Percentiles rank a stretch among this genome's conserved stretches.
These are phyloP conservation scores for Saccharum spontaneum DNA, from an alignment of 176 grass and related monocot species.

Conservation along the genomic window DNA sequence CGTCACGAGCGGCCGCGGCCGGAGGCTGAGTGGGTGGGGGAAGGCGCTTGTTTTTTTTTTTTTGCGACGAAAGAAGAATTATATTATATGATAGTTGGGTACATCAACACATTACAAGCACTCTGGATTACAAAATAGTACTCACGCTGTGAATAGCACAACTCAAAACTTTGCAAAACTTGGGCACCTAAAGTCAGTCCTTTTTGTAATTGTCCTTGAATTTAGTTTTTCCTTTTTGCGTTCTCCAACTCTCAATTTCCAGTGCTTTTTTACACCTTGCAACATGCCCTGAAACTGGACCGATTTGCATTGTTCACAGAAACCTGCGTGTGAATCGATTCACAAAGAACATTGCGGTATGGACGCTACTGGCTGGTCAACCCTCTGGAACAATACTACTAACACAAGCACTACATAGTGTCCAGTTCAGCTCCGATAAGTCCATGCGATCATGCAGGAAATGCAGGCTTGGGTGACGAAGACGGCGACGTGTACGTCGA, in stretches of 20 bases:
- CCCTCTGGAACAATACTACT: neutral
- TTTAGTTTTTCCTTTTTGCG: neutral
- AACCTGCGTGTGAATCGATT: neutral
- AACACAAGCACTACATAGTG: no score
- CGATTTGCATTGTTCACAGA: neutral
- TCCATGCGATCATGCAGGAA: neutral
- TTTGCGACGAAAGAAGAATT: no score
- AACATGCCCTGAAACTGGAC: neutral
- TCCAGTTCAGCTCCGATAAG: no score
- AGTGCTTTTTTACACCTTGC: no score
- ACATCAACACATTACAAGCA: no score
- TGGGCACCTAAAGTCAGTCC: neutral
- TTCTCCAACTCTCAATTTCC: neutral
- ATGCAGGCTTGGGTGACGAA: neutral
- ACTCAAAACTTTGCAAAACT: no score
- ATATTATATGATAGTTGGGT: no score
- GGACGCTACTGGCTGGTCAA: neutral
- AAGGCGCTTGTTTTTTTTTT: neutral
- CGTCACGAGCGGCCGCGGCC: conserved; percentile 30
- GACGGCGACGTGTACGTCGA: neutral
- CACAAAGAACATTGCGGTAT: neutral
- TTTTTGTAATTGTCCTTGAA: no score
- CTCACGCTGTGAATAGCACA: no score
- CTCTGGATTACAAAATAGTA: no score
- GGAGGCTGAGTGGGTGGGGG: neutral